A percentile compares a stretch with the other conserved stretches of the same genome.
phyloP scores from a whole-genome alignment of 2,329 filamentous ascomycete genomes.

The Neofusicoccum parvum region DNA sequence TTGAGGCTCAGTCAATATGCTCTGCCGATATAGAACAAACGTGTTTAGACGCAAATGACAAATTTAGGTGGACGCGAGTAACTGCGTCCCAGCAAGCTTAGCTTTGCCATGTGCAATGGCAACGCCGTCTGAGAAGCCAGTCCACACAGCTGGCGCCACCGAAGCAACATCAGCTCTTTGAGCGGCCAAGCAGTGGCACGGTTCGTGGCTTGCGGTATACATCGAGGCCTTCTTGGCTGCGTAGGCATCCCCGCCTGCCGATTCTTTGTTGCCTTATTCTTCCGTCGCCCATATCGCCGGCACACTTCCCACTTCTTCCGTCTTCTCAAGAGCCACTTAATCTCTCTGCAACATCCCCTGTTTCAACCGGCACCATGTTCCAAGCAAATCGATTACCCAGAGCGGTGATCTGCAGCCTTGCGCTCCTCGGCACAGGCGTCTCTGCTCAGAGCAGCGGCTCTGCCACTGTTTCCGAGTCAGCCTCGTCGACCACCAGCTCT shows the following conservation, averaged over 20 bases:
- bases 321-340: background rate
- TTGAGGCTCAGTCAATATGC: background rate
- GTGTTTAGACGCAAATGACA: background rate
- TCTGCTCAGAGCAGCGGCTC: constrained; percentile 3
- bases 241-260: background rate
- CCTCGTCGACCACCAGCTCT: constrained; percentile 6
- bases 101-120: background rate
- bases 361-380: background rate
- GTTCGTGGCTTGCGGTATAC: constrained; percentile 9
- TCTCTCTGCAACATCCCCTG: background rate
- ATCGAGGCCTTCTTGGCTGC: constrained; percentile 7
- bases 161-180: background rate
- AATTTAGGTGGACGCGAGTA: background rate
- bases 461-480: background rate
- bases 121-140: background rate
- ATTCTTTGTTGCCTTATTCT: constrained; percentile 12
- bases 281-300: background rate
- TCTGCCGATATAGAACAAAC: background rate
- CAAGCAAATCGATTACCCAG: constrained; percentile 1
- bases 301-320: background rate
- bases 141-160: background rate
- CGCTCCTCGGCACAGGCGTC: background rate
- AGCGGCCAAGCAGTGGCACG: constrained; percentile 1
- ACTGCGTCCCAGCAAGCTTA: background rate
- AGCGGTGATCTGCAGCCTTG: background rate